Conservation (phyloP, 1,139 yeast genomes). For the Yamadazyma sp. region DNA sequence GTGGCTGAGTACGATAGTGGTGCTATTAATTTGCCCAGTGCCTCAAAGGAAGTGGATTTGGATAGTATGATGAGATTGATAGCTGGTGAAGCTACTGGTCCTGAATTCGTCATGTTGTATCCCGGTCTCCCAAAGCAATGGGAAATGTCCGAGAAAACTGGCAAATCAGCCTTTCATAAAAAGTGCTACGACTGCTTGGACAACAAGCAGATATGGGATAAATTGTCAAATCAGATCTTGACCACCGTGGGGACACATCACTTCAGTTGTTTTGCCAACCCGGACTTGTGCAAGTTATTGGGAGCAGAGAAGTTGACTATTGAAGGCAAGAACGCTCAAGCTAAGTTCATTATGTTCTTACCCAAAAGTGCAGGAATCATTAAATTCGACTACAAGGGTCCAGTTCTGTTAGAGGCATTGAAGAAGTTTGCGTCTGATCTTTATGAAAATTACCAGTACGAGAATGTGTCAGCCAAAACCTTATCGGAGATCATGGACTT, state of each 20-base stretch:
- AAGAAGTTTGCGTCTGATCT: slow-evolving; percentile 34
- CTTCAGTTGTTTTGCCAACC: slow-evolving; percentile 55
- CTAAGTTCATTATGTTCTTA: slow-evolving; percentile 38
- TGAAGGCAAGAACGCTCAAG: slow-evolving; percentile 16
- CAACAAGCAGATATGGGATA: slow-evolving; percentile 57
- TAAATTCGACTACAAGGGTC: slow-evolving; percentile 36
- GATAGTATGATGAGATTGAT: slow-evolving; percentile 40
- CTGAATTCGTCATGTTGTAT: slow-evolving; percentile 63
- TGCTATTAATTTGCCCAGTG: slow-evolving; percentile 35
- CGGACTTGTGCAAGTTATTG: slow-evolving; percentile 49
- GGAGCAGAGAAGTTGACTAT: slow-evolving; percentile 36
- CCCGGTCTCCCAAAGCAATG: slow-evolving; percentile 51
- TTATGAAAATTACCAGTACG: slow-evolving; percentile 37
- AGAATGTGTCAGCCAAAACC: slow-evolving; percentile 37
- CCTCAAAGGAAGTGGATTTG: slow-evolving; percentile 30
- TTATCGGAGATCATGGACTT: slow-evolving; percentile 43
- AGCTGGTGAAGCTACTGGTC: slow-evolving; percentile 48
- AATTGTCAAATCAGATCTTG: slow-evolving; percentile 49
- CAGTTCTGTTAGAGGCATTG: slow-evolving; percentile 24
- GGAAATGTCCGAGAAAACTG: slow-evolving; percentile 34
- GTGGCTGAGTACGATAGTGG: slow-evolving; percentile 47
- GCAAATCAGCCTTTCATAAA: slow-evolving; percentile 33
- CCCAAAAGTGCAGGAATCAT: slow-evolving; percentile 38
- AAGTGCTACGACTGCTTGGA: slow-evolving; percentile 51
- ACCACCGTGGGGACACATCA: slow-evolving; percentile 52